Conservation (phyloP, 768 basidiomycete genomes). For the Lentinula boryana region DNA sequence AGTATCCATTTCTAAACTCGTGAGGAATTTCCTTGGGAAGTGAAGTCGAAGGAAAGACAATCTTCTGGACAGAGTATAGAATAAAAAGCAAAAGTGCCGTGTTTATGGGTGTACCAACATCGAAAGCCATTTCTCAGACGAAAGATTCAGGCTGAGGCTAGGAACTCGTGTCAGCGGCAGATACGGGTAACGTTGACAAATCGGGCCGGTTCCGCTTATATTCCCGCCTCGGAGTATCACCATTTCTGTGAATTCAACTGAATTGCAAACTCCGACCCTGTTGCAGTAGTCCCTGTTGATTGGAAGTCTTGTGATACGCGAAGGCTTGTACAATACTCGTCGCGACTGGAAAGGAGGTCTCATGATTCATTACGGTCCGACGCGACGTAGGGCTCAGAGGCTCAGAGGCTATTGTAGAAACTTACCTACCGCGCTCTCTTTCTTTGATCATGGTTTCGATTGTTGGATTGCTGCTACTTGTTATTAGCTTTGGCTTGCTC, state of each 20-base stretch:
- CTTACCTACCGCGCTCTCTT: neutral
- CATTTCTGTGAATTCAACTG: too few relatives aligned
- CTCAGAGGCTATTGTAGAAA: neutral
- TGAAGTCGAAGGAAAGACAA: slow-evolving; percentile 64
- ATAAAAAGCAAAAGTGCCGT: slow-evolving; percentile 75
- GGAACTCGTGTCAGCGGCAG: neutral
- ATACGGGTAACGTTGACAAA: neutral
- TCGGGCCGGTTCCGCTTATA: neutral
- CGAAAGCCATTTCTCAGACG: slow-evolving; percentile 19
- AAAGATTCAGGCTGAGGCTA: neutral
- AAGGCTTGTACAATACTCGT: neutral
- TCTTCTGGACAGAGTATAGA: slow-evolving; percentile 67
- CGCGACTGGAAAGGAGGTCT: neutral
- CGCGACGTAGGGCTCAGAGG: neutral
- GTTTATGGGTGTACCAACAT: slow-evolving; percentile 72
- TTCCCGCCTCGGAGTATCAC: too few relatives aligned
- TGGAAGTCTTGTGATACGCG: neutral
- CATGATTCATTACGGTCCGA: neutral
- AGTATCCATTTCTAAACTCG: slow-evolving; percentile 81
- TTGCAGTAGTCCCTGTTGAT: neutral
- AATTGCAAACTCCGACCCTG: too few relatives aligned
- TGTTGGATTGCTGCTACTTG: neutral
- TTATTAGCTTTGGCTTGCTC: neutral
- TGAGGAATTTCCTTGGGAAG: slow-evolving; percentile 44
- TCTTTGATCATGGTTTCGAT: neutral